Base-by-base conservation (phyloP, 164 flowering plant species). In the Cinnamomum chago region DNA sequence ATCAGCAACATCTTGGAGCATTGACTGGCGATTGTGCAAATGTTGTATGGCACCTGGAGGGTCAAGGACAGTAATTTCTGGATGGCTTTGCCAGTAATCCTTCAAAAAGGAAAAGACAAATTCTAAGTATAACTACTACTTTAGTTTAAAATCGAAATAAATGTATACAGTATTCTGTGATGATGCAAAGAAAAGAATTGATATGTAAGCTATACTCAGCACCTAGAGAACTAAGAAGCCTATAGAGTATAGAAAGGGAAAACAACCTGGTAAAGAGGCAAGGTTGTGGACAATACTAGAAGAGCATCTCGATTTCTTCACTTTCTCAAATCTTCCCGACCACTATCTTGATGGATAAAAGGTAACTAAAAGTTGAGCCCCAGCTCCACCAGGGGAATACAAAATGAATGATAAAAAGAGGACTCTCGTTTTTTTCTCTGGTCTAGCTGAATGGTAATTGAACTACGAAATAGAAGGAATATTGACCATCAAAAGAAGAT, bases 1-100 rank as follows among this genome's bases (percentile, higher is more conserved):
- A 77, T 91, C 97, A 80, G 98, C 96, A 75, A 92, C 97, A 78
- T 89, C 95, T 75, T 93, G 93, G 18, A 93, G 95, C 99, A 95
- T 92, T 73, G 85, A 92, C 64, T 92, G 97, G 27, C 98, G 95
- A 84, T 88, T 88, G 67, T 82, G 88, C 25, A 95, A 83, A 76
- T 91, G 95, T 72, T 89, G 91, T 65, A 95, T 93, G 60, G 97
- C 97, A 85, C 87, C 92, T 23, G 99, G 99, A 76, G 97, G 99
- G 81, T 95, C 99, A 79, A 95, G 95, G 72, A 95, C 93, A 17
- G 90, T 93, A 68, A 95, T 97, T 79, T 95, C 98, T 14, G 99
- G 99, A 82, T 95, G 93, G 24, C 85, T 79, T 75, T 76, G 74
- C 80, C 91, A 60, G 68, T 90, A 92, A 70, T 92, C 95, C 97